Evolutionary conservation across 352 stramenopile genomes (phyloP).

Genomic region (Blastocystis sp.): DNA sequence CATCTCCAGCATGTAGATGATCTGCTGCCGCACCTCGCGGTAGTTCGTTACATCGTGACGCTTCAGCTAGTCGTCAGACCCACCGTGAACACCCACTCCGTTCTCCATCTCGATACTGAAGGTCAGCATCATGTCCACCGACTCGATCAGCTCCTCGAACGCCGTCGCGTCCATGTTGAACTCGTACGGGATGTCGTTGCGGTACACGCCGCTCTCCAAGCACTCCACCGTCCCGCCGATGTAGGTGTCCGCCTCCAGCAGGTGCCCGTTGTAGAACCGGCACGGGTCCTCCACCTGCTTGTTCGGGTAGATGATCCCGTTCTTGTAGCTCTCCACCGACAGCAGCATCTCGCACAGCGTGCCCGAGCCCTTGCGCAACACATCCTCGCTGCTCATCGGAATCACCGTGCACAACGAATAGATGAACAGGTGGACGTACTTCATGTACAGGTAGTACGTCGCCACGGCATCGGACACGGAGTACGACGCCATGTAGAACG

Average conservation of each 20-base stretch:
- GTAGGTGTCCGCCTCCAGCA: constrained; percentile 96
- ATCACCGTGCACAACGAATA: constrained; percentile 99
- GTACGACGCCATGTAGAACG: constrained; percentile 95
- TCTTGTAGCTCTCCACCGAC: constrained; percentile 93
- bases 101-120: constrained; percentile 92
- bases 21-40: constrained; percentile 80
- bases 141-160: constrained; percentile 90
- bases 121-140: constrained; percentile 90
- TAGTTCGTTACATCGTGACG: constrained; percentile 88
- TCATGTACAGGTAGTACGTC: constrained; percentile 98
- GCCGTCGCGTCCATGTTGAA: constrained; percentile 89
- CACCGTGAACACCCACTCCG: constrained; percentile 73
- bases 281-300: constrained; percentile 84
- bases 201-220: constrained; percentile 94
- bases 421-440: constrained; percentile 98
- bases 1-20: constrained; percentile 86
- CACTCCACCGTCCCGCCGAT: constrained; percentile 98
- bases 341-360: constrained; percentile 97
- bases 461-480: constrained; percentile 99
- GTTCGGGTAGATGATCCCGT: constrained; percentile 95
- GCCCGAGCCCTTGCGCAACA: constrained; percentile 89
- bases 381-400: constrained; percentile 91
- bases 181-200: constrained; percentile 92
- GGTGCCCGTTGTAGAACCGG: constrained; percentile 86
- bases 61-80: constrained; percentile 73